Evolutionary conservation across 1,284 basidiomycete species (phyloP), one percentile per base, ranked within the genome.

Genomic region (Abortiporus biennis): DNA sequence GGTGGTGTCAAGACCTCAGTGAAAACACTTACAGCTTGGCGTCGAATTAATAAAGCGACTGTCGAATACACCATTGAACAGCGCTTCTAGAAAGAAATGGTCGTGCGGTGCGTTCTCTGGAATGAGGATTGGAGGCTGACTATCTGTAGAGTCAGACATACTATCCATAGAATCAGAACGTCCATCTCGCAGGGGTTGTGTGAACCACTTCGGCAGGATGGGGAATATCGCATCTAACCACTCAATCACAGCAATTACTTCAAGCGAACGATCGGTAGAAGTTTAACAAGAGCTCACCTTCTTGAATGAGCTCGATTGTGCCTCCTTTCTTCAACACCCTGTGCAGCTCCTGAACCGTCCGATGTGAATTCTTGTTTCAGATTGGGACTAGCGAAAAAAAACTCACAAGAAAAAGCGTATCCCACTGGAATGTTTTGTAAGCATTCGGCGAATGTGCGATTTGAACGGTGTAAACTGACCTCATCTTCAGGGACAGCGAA

Each of bases 331-430:
- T 62, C 42, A 85, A 62, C 2, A 85, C 70, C 37, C 81, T 73
- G 46, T 72, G 72, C 17, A 85, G 65, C 65, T 85, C 81, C 80
- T 85, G 47, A n/a, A n/a, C n/a, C n/a, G n/a, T n/a, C n/a, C n/a
- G n/a, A n/a, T n/a, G n/a, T n/a, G n/a, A 36, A 15, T 29, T 36
- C 9, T 38, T 31, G 25, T n/a, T n/a, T n/a, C n/a, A n/a, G n/a
- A n/a, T n/a, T n/a, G n/a, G n/a, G n/a, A n/a, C n/a, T n/a, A n/a
- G n/a, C n/a, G n/a, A n/a, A n/a, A n/a, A n/a, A n/a, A n/a, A n/a
- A n/a, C n/a, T n/a, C n/a, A n/a, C n/a, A n/a, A n/a, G n/a, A n/a
- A n/a, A n/a, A n/a, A 17, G 55, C 68, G 52, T 54, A 82, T n/a
- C n/a, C n/a, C n/a, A n/a, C n/a, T n/a, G n/a, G n/a, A n/a, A n/a